These are phyloP conservation scores for Vaccinium vitisidaea DNA, from an alignment of 148 eudicot species.

Conservation along the genomic window DNA sequence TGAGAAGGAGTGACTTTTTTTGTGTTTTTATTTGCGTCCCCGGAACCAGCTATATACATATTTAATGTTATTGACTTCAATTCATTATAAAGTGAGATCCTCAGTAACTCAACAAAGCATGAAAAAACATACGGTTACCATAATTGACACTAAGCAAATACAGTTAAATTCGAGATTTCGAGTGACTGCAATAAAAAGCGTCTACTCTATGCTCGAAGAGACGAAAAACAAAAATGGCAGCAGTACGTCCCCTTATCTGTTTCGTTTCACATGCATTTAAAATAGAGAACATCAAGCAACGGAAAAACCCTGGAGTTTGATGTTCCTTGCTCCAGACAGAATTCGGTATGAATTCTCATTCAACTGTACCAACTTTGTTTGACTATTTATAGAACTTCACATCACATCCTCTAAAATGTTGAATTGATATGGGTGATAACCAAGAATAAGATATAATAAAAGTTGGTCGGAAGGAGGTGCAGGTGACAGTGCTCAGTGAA, in stretches of 20 bases:
- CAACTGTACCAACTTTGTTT: not conserved
- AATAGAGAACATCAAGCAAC: not conserved
- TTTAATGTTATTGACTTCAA: no score
- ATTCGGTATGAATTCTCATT: not conserved
- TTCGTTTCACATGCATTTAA: not conserved
- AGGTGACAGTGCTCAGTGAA: not conserved
- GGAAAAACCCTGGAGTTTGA: constrained; percentile 1
- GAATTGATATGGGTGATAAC: not conserved
- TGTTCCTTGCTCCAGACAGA: not conserved
- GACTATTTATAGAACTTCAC: not conserved
- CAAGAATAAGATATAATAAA: not conserved
- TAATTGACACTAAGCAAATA: not conserved
- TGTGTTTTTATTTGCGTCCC: no score
- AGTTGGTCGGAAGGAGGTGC: not conserved
- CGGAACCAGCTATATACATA: no score
- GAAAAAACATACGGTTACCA: not conserved
- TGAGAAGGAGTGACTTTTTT: no score
- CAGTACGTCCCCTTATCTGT: not conserved
- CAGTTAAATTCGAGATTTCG: not conserved
- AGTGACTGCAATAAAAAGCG: not conserved
- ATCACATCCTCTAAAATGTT: not conserved
- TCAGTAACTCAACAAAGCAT: not conserved
- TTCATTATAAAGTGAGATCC: no score
- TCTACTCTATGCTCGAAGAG: not conserved
- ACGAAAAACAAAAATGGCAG: not conserved